Percentiles rank a stretch among this genome's conserved stretches.
Conservation (phyloP, 1,284 basidiomycete species). For the Pascua sp. region DNA sequence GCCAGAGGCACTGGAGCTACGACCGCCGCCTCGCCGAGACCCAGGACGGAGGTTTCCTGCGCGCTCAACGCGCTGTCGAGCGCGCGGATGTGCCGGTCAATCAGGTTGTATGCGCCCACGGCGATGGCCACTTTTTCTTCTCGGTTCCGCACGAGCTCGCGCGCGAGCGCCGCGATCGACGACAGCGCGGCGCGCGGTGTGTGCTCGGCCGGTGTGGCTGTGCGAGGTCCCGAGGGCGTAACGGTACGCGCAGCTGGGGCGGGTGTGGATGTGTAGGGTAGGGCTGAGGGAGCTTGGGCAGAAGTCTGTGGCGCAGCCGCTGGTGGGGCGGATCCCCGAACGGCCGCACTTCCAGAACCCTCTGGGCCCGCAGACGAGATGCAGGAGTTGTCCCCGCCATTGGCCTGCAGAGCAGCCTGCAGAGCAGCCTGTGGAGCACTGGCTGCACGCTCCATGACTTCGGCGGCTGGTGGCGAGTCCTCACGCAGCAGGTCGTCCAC, state of each 20-base stretch:
- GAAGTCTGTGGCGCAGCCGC: too few species aligned
- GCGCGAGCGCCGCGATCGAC: slow-evolving; percentile 39
- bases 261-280: background rate
- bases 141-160: slow-evolving; percentile 47
- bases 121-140: slow-evolving; percentile 55
- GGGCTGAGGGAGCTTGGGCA: background rate
- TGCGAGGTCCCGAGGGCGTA: background rate
- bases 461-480: too few species aligned
- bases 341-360: too few species aligned
- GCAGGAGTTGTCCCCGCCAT: too few species aligned
- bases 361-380: too few species aligned
- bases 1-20: slow-evolving; percentile 5
- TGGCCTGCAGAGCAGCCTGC: too few species aligned
- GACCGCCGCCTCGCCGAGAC: slow-evolving; percentile 21
- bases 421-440: too few species aligned
- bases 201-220: background rate
- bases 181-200: slow-evolving; percentile 15
- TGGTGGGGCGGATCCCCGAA: background rate
- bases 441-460: too few species aligned
- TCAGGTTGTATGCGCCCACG: slow-evolving; percentile 52
- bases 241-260: background rate
- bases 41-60: slow-evolving; percentile 45
- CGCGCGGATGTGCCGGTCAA: slow-evolving; percentile 54
- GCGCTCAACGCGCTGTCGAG: slow-evolving; percentile 50
- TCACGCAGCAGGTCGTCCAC: too few species aligned